Evolutionary conservation across 108 stramenopile species (phyloP), one percentile per base, ranked within the genome.

Genomic region (Nitzschia inconspicua): DNA sequence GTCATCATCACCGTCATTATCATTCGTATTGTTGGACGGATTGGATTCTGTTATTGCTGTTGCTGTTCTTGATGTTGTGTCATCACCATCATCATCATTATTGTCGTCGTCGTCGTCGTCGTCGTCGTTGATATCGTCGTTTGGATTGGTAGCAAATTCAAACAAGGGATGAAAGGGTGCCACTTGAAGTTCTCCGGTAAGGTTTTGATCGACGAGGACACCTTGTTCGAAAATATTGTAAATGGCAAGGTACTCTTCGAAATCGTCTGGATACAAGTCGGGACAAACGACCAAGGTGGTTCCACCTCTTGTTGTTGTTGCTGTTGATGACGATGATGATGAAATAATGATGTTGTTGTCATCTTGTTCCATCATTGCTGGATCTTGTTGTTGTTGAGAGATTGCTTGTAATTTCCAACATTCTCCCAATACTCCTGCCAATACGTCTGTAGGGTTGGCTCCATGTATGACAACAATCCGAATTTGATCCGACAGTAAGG

Each of bases 151-250:
- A n/a, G n/a, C 68, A 65, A 91, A 91, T 1, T 69, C 60, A 77
- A 88, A 92, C 22, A 66, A 24, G 7, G 91, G 91, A 65, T 92
- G 91, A 57, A 92, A 92, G 6, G 87, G 81, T 8, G 87, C 91
- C 14, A 92, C 51, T 48, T 92, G 91, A 8, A 92, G 61, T 3
- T 57, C 32, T 18, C 75, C 84, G 18, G 60, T 60, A 23, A 92
- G 57, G 1, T 77, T 66, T 28, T 82, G 51, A 32, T 85, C 82
- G 4, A 43, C 37, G 5, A 76, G 25, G 4, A 87, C 50, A 11
- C 72, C 76, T 4, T 86, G 79, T 47, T 78, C 68, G 0, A 88
- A 25, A 4, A 65, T 69, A 29, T 72, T 57, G 20, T 83, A 71
- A 35, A 85, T 36, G 9, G 68, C 65, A 48, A 88, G 43, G 70